Percentiles rank a stretch among this genome's conserved stretches.
phyloP scores from a whole-genome alignment of 225 moss, liverwort and hornwort species.

The Sphagnum contortum region DNA sequence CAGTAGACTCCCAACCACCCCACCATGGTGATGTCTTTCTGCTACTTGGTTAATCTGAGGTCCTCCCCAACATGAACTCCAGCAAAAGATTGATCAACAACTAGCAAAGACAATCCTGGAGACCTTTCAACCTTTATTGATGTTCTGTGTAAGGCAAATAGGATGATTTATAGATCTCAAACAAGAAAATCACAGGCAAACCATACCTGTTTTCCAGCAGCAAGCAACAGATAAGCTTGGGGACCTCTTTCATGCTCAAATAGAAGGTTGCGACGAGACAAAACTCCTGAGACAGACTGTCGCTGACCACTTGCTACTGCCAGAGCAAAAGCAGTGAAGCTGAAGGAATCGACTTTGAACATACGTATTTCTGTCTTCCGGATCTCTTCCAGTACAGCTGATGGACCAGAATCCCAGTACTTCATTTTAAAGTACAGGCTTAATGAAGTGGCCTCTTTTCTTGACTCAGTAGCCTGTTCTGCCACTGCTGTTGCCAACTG shows the following conservation, averaged over 20 bases:
- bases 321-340: constrained; percentile 63
- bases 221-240: constrained; percentile 54
- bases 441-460: constrained; percentile 28
- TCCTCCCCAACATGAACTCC: neutral
- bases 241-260: constrained; percentile 60
- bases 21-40: constrained; percentile 20
- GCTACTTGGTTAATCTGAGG: constrained; percentile 28
- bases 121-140: too few relatives aligned
- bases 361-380: constrained; percentile 37
- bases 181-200: neutral
- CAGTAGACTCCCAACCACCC: constrained; percentile 36
- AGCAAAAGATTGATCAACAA: neutral
- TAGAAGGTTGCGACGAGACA: constrained; percentile 34
- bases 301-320: constrained; percentile 56
- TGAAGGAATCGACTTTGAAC: constrained; percentile 40
- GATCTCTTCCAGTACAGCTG: constrained; percentile 55
- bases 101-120: neutral
- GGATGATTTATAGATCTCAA: neutral
- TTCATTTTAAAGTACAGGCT: constrained; percentile 65
- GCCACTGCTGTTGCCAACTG: constrained; percentile 61
- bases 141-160: too few relatives aligned
- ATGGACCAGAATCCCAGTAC: constrained; percentile 58
- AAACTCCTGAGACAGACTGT: constrained; percentile 34
- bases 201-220: constrained; percentile 73
- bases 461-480: constrained; percentile 64